phyloP scores from a whole-genome alignment of 148 eudicot species.

The Chenopodium quinoa region DNA sequence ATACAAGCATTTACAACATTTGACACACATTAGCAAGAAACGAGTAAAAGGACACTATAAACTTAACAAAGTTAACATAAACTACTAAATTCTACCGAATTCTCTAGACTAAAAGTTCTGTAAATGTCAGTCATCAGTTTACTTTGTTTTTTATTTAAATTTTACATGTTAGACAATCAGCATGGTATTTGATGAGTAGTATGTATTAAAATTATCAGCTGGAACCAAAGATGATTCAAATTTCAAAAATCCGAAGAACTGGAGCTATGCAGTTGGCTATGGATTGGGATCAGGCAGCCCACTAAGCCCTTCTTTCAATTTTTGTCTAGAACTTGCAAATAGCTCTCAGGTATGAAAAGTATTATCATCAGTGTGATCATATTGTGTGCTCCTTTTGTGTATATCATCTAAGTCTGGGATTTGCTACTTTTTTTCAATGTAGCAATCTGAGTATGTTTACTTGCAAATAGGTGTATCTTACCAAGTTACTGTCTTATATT shows the following conservation, averaged over 20 bases:
- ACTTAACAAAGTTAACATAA: too few relatives aligned
- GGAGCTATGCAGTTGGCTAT: constrained; percentile 93
- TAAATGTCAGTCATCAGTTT: too few relatives aligned
- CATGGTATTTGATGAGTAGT: background rate
- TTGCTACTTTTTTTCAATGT: background rate
- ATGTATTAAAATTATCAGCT: constrained; percentile 34
- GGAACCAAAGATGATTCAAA: constrained; percentile 48
- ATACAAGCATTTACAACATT: too few relatives aligned
- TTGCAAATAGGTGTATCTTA: background rate
- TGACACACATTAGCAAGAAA: too few relatives aligned
- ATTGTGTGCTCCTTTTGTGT: constrained; percentile 2
- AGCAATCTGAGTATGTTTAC: background rate
- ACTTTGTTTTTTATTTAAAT: background rate
- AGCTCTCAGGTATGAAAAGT: constrained; percentile 59
- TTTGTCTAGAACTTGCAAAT: constrained; percentile 84
- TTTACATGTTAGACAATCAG: background rate
- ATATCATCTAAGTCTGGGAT: background rate
- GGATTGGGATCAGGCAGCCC: constrained; percentile 85
- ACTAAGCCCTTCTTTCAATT: constrained; percentile 89
- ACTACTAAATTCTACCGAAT: too few relatives aligned
- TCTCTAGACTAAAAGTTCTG: too few relatives aligned
- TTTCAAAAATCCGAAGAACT: constrained; percentile 60
- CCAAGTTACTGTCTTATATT: background rate
- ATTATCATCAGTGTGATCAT: background rate
- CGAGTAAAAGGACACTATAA: too few relatives aligned